These are phyloP conservation scores for Crucibulum laeve DNA, from an alignment of 768 basidiomycete genomes.

Conservation along the genomic window DNA sequence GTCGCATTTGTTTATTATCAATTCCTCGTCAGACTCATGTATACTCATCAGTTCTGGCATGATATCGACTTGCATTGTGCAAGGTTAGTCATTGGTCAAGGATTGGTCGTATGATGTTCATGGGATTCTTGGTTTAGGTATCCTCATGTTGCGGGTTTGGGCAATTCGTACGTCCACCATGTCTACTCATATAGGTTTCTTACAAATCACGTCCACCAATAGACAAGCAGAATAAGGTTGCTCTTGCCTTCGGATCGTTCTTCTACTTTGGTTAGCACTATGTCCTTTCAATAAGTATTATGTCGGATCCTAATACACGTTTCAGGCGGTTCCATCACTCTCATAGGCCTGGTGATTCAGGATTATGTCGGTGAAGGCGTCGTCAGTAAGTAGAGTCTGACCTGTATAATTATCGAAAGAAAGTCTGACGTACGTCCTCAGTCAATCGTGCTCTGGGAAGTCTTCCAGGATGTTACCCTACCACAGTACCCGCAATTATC, in stretches of 20 bases:
- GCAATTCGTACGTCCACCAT: slow-evolving; percentile 16
- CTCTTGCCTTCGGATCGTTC: slow-evolving; percentile 13
- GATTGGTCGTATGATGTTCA: background rate
- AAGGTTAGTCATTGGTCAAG: too few species aligned
- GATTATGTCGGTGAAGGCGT: slow-evolving; percentile 22
- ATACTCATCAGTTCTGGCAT: slow-evolving; percentile 10
- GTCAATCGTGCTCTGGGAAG: slow-evolving; percentile 13
- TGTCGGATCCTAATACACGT: background rate
- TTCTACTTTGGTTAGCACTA: slow-evolving; percentile 22
- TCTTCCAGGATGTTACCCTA: slow-evolving; percentile 25
- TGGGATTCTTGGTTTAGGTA: slow-evolving; percentile 9
- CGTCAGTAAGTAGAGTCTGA: slow-evolving; percentile 11
- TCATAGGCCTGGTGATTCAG: slow-evolving; percentile 17
- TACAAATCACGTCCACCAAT: background rate
- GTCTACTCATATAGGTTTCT: background rate
- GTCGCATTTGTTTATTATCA: background rate
- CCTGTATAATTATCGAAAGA: background rate
- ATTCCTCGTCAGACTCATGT: background rate
- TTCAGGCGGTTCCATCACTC: slow-evolving; percentile 17
- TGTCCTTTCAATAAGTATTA: background rate
- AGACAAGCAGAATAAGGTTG: slow-evolving; percentile 15
- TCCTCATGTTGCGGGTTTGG: slow-evolving; percentile 20
- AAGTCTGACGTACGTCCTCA: slow-evolving; percentile 1
- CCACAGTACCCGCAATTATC: slow-evolving; percentile 20
- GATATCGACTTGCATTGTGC: slow-evolving; percentile 14